Base-by-base conservation (phyloP, 176 grass and related monocot species). In the Alopecurus myosuroides region DNA sequence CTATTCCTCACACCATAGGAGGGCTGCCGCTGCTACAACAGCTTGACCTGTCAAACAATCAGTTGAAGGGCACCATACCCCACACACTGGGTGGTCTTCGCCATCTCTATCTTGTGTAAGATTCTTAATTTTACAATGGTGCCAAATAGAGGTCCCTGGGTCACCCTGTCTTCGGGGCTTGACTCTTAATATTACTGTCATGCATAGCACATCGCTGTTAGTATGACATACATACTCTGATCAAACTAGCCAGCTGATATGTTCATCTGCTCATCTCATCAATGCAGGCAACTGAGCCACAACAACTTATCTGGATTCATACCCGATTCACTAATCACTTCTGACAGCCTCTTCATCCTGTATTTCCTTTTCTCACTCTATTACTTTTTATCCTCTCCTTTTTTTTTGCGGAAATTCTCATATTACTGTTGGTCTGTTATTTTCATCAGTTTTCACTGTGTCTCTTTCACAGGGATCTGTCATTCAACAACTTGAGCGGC, bases 401-500 rank as follows among this genome's bases (percentile, higher is more conserved):
- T 17, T 8, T 72, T 72, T 45, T 72, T 28, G n/a, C 25, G 12
- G 22, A 61, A 71, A 26, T 28, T 26, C 12, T 26, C 22, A 13
- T 68, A 13, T 51, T 19, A 66, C 33, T 56, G 55, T 25, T 70
- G 53, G 31, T 68, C 63, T 23, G 33, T 87, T 68, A 13, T 89
- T 42, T 60, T 50, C 25, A 42, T 26, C 31, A 7, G 35, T 65
- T 82, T 66, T 7, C 19, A 9, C 36, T 82, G 41, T 46, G 37
- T 29, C 49, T 61, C 56, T 76, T 63, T 28, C 46, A 28, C 64
- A 98, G 93, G 78, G 95, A 98, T 90, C 72, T 98, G 63, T 95
- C 95, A 11, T 93, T 86, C 45, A 98, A 98, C 87, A 93, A 98
- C 33, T 85, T 95, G 26, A 98, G 92, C 44, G 91, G 92, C n/a